Evolutionary conservation across 805 yeast genomes (phyloP).

Genomic region (Candida coleopterorum): DNA sequence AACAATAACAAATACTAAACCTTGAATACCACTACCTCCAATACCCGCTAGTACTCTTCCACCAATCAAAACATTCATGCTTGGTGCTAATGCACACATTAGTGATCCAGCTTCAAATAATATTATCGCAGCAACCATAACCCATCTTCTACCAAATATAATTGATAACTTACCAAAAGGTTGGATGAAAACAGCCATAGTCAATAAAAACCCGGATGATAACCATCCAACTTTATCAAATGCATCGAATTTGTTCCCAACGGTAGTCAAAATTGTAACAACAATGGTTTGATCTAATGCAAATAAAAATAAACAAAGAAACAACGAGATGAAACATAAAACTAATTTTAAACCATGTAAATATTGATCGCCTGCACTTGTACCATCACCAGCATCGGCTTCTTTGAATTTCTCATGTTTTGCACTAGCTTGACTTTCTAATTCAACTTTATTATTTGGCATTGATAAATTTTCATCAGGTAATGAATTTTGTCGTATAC

Average conservation of each 20-base stretch:
- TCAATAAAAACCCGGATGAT: conserved; percentile 31
- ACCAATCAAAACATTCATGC: conserved; percentile 37
- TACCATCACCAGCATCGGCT: conserved; percentile 38
- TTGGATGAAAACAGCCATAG: conserved; percentile 30
- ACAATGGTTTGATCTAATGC: conserved; percentile 40
- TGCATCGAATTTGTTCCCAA: conserved; percentile 32
- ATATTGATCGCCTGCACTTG: conserved; percentile 33
- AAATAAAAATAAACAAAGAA: conserved; percentile 27
- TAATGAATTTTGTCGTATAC: neutral
- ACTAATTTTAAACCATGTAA: conserved; percentile 23
- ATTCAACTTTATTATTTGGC: too few relatives aligned
- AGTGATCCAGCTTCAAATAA: conserved; percentile 28
- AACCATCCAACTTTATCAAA: conserved; percentile 36
- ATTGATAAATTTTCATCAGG: neutral
- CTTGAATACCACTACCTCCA: conserved; percentile 54
- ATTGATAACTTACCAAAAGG: conserved; percentile 35
- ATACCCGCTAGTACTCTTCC: conserved; percentile 55
- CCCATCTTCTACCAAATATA: conserved; percentile 31
- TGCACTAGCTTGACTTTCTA: neutral
- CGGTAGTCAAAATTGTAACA: conserved; percentile 28
- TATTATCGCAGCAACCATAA: conserved; percentile 17
- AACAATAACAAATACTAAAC: conserved; percentile 47
- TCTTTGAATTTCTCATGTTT: conserved; percentile 7
- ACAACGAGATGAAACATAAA: conserved; percentile 23
- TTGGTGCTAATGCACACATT: conserved; percentile 31